A percentile compares a stretch with the other conserved stretches of the same genome.
phyloP scores from a whole-genome alignment of 1,284 basidiomycete genomes.

The Ustilago sp. region DNA sequence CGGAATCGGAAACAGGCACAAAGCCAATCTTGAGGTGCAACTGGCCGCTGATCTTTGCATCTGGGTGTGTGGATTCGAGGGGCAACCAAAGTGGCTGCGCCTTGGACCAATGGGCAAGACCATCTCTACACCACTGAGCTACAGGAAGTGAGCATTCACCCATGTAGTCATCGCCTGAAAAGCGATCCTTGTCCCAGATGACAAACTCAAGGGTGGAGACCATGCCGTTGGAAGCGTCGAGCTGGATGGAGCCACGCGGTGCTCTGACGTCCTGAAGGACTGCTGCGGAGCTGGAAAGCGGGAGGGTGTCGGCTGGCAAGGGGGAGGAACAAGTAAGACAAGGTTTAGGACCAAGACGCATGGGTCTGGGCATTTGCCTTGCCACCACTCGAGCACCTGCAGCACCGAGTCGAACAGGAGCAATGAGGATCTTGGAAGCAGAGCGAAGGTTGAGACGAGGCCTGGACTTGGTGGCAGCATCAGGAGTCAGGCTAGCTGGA shows the following conservation, averaged over 20 bases:
- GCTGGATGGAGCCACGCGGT: conserved; percentile 46
- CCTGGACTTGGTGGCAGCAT: conserved; percentile 19
- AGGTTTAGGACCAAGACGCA: conserved; percentile 37
- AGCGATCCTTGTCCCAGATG: conserved; percentile 88
- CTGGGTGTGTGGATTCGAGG: conserved; percentile 50
- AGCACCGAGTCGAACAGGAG: conserved; percentile 55
- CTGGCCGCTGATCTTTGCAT: conserved; percentile 53
- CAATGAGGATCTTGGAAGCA: conserved; percentile 52
- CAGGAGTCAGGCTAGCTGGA: conserved; percentile 2
- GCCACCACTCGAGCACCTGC: conserved; percentile 58
- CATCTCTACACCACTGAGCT: conserved; percentile 80
- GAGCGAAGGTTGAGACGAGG: conserved; percentile 36
- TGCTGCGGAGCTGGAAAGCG: conserved; percentile 8
- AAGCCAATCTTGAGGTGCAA: conserved; percentile 60
- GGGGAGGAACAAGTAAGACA: conserved; percentile 20
- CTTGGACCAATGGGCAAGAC: conserved; percentile 39
- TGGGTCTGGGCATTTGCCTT: conserved; percentile 56
- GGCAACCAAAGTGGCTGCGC: conserved; percentile 54
- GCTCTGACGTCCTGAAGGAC: conserved; percentile 16
- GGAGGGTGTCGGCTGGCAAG: conserved; percentile 1
- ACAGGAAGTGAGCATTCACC: conserved; percentile 84
- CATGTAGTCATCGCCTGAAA: conserved; percentile 84
- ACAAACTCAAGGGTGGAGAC: conserved; percentile 78
- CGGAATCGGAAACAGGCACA: conserved; percentile 21
- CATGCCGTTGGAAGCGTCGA: conserved; percentile 48